Evolutionary conservation across 805 yeast genomes (phyloP).

Genomic region (Candida fluviatilis): DNA sequence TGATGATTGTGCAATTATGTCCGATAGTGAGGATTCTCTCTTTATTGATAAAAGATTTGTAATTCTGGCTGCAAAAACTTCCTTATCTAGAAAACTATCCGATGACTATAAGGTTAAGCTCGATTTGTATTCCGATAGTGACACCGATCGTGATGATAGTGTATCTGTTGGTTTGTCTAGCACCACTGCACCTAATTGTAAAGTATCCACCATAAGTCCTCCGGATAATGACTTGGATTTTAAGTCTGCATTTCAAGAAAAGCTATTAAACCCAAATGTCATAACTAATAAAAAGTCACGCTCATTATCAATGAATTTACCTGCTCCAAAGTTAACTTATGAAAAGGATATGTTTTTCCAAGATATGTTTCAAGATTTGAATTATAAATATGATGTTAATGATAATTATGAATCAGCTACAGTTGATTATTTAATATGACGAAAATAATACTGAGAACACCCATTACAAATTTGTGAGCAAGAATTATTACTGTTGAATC

Average conservation of each 20-base stretch:
- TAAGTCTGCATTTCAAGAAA: slow-evolving; percentile 5
- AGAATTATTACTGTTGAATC: too few relatives aligned
- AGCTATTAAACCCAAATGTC: slow-evolving; percentile 12
- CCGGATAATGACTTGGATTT: slow-evolving; percentile 1
- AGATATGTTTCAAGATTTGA: not conserved
- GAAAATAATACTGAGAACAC: too few relatives aligned
- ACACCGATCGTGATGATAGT: slow-evolving; percentile 1
- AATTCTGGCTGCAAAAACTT: not conserved
- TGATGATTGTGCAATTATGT: slow-evolving; percentile 10
- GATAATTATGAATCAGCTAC: not conserved
- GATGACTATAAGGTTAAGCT: slow-evolving; percentile 10
- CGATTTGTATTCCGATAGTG: slow-evolving; percentile 8
- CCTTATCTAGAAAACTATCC: slow-evolving; percentile 9
- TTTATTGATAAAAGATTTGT: slow-evolving; percentile 2
- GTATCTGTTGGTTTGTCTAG: too few relatives aligned
- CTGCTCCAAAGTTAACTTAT: slow-evolving; percentile 3
- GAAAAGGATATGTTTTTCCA: not conserved
- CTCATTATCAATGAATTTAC: slow-evolving; percentile 8
- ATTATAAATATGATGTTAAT: slow-evolving; percentile 1
- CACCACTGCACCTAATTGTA: not conserved
- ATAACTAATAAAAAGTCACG: slow-evolving; percentile 11
- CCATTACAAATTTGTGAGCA: too few relatives aligned
- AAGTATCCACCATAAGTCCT: not conserved
- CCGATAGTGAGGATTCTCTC: slow-evolving; percentile 11
- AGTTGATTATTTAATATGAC: not conserved